Evolutionary conservation across 495 filamentous ascomycete genomes (phyloP).

Genomic region (Collariella sp.): DNA sequence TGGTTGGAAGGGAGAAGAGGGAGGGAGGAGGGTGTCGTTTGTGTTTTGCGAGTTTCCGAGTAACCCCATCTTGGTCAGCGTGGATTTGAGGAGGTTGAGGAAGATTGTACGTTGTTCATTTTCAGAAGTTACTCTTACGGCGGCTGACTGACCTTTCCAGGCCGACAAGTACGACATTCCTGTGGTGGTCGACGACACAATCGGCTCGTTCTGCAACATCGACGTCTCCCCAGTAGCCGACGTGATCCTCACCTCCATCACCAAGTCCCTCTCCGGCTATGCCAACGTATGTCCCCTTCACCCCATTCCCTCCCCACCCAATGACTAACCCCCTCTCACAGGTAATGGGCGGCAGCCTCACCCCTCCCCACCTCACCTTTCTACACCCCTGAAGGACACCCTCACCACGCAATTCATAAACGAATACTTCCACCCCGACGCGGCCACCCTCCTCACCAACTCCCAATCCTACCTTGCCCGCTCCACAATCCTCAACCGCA

Average conservation of each 20-base stretch:
- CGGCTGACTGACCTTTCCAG: conserved; percentile 10
- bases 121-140: too few relatives aligned
- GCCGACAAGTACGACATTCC: conserved; percentile 39
- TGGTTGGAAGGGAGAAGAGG: conserved; percentile 27
- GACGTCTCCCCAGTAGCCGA: conserved; percentile 36
- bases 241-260: conserved; percentile 39
- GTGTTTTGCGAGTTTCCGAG: conserved; percentile 41
- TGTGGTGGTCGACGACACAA: conserved; percentile 43
- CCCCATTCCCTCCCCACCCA: conserved; percentile 22
- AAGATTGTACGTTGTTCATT: conserved; percentile 22
- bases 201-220: conserved; percentile 43
- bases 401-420: conserved; percentile 29
- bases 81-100: conserved; percentile 36
- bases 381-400: conserved; percentile 25
- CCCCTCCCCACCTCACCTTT: conserved; percentile 29
- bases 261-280: conserved; percentile 44
- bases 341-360: conserved; percentile 40
- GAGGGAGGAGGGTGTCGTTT: conserved; percentile 24
- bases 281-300: conserved; percentile 40
- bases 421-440: conserved; percentile 36
- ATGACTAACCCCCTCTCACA: not conserved
- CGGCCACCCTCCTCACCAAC: conserved; percentile 34
- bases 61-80: conserved; percentile 38
- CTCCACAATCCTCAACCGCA: conserved; percentile 34
- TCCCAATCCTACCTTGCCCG: conserved; percentile 34